Conservation (phyloP, 768 basidiomycete genomes). For the Neoboletus subvelutipes region DNA sequence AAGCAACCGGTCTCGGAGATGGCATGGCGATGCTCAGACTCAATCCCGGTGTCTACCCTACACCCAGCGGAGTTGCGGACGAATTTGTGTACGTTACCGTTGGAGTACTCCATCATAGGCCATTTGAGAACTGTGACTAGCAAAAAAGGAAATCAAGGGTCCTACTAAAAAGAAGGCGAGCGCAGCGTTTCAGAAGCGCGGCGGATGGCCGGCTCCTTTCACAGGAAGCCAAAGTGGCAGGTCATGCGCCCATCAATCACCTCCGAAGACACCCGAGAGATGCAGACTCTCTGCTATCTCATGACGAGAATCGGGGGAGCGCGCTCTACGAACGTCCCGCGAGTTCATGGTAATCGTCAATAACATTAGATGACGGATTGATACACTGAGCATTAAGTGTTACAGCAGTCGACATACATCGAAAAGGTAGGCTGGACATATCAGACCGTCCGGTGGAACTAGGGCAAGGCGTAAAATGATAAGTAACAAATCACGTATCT, state of each 20-base stretch:
- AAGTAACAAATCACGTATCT: slow-evolving; percentile 4
- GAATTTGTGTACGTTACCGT: slow-evolving; percentile 46
- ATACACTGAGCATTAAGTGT: slow-evolving; percentile 21
- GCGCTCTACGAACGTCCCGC: neutral
- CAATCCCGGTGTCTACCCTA: slow-evolving; percentile 3
- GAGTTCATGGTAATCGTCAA: slow-evolving; percentile 13
- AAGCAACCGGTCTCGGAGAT: neutral
- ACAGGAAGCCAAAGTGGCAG: slow-evolving; percentile 34
- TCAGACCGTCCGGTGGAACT: slow-evolving; percentile 11
- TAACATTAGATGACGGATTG: slow-evolving; percentile 21
- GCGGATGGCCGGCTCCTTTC: slow-evolving; percentile 2
- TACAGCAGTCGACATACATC: slow-evolving; percentile 19
- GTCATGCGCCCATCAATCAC: slow-evolving; percentile 8
- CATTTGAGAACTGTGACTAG: too few relatives aligned
- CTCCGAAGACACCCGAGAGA: neutral
- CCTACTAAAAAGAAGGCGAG: too few relatives aligned
- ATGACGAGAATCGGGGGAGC: neutral
- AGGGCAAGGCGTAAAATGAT: slow-evolving; percentile 6
- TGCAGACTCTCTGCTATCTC: neutral
- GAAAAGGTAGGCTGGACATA: slow-evolving; percentile 8
- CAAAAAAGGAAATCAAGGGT: too few relatives aligned
- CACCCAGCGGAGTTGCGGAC: slow-evolving; percentile 19
- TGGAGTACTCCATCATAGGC: too few relatives aligned
- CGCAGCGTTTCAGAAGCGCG: too few relatives aligned
- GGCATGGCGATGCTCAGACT: neutral